Evolutionary conservation across 2,329 filamentous ascomycete genomes (phyloP), one percentile per base, ranked within the genome.

Genomic region (Trichoderma lentiforme): DNA sequence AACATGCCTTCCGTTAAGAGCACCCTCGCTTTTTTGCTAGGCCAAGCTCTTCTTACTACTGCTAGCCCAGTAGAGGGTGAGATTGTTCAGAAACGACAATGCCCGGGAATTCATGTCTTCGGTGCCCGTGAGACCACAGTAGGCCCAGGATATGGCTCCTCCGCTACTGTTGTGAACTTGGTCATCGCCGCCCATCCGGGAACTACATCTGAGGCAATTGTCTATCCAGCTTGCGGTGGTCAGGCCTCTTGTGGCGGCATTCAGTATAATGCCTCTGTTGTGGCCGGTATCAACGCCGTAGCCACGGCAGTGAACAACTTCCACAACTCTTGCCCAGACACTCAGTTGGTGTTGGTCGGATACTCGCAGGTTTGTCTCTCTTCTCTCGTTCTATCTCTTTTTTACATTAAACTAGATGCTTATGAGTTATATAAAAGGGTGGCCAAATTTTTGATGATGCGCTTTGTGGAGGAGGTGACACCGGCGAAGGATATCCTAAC

Each of bases 371-470:
- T 87, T 77, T 28, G 30, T 24, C 18, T n/a, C 4, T 24, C 26
- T n/a, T 12, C 9, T 21, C 57, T 78, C 18, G 4, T 14, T 18
- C 21, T 30, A 15, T 47, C 3, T 32, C 6, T 3, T 7, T 1
- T 30, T 43, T n/a, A 6, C 4, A 36, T n/a, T 5, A 26, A 5
- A 28, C 24, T 15, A 28, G 11, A 8, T 36, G 21, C 32, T 58
- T 14, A 47, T 26, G 21, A 36, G 12, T 60, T 6, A 14, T 18
- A 62, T 43, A 6, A 72, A 11, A 32, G 84, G 89, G 89, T 24
- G 88, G 86, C 3, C 87, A 91, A 76, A 90, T 91, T 75, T 86
- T 89, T 80, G 88, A 91, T 75, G 88, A 89, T 74, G 88, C 88
- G 3, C 78, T 90, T 60, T 91, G 89, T 73, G 89, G 89, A 21